Base-by-base conservation (phyloP, 208 protist genomes). In the Leishmania mexicana region DNA sequence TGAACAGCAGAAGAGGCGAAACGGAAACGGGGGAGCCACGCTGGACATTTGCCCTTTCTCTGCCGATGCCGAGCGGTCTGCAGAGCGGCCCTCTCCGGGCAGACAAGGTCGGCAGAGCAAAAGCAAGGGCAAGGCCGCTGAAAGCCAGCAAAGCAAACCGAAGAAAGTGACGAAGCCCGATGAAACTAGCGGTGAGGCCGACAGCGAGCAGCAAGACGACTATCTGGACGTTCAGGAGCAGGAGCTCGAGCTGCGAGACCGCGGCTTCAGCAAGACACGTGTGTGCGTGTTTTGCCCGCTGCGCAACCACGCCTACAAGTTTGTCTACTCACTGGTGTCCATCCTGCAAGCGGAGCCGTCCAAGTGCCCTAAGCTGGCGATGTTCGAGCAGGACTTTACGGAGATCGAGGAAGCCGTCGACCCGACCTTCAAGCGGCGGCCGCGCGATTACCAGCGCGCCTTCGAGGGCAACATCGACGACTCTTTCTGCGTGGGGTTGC, bases 391-490 rank as follows among this genome's bases (percentile, higher is more conserved):
- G 8, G 95, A 97, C 80, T 98, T 98, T 81, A 93, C 86, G 0
- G 95, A 98, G 72, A 84, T 99, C 38, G 90, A 94, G 49, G 96
- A 98, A 81, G 89, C 94, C 4, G 80, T 95, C 51, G 96, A 98
- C 78, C 88, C 90, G 13, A 97, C 95, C 45, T 97, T 98, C 79
- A 72, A 81, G 60, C 87, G 92, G 54, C 94, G 97, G 53, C 91
- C 96, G 57, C 86, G 86, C 24, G 97, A 99, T 78, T 99, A 96
- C 82, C 90, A 96, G 83, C 82, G 96, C 54, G 88, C 96, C 80
- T 99, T 99, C 76, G 88, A 94, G 53, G 98, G 98, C 70, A 99
- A 99, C 87, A 98, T 98, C 68, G 97, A 99, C 81, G 99, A 99
- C 86, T 85, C 92, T 70, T 99, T 99, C 89, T 95, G 95, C 78